These are phyloP conservation scores for Aspergillus olivimuriae DNA, from an alignment of 495 filamentous ascomycete genomes.

Conservation along the genomic window DNA sequence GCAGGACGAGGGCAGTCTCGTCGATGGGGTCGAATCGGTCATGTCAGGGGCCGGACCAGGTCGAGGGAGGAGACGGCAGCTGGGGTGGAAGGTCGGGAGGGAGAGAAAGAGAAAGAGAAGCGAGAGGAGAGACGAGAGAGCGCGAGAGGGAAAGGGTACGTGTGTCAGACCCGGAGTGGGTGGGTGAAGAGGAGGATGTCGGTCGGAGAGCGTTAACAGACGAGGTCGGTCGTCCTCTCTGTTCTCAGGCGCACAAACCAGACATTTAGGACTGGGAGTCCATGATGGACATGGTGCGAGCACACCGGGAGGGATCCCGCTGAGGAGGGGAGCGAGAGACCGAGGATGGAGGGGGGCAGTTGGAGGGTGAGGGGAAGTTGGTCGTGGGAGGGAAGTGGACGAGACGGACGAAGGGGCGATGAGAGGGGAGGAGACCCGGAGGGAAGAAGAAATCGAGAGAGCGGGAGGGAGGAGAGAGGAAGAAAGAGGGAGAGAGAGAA, in stretches of 20 bases:
- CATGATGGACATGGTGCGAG: not conserved
- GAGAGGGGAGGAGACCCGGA: constrained; percentile 2
- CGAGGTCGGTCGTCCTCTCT: not conserved
- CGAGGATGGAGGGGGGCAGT: not conserved
- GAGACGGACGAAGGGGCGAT: constrained; percentile 1
- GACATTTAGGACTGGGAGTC: not conserved
- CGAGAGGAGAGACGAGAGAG: not conserved
- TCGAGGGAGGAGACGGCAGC: not conserved
- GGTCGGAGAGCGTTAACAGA: not conserved
- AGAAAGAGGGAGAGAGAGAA: constrained; percentile 8
- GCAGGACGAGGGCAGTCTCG: constrained; percentile 17
- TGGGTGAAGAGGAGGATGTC: not conserved
- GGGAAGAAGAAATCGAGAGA: constrained; percentile 3
- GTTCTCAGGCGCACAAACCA: not conserved
- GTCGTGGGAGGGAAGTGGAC: no score
- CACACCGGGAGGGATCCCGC: no score
- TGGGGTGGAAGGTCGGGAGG: not conserved
- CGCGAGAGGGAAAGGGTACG: not conserved
- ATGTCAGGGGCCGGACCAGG: constrained; percentile 17
- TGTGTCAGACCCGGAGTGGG: not conserved
- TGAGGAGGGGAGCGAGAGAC: not conserved
- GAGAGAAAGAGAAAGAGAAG: not conserved
- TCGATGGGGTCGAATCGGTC: constrained; percentile 15
- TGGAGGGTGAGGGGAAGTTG: no score
- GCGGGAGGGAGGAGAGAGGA: constrained; percentile 1